Conservation (phyloP, 2,329 filamentous ascomycete species). For the Apiospora sp. region DNA sequence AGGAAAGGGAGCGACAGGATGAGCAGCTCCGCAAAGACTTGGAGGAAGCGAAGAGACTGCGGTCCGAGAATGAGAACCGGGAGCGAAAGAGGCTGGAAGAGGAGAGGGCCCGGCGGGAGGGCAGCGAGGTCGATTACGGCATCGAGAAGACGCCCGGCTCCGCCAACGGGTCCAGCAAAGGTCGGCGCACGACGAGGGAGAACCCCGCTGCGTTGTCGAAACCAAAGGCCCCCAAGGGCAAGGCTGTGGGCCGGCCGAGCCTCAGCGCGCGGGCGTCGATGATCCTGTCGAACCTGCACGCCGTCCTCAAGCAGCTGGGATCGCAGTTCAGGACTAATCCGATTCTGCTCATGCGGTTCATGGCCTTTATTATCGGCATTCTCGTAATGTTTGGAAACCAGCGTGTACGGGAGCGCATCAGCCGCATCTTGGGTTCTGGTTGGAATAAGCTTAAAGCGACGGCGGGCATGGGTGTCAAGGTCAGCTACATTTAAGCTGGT, state of each 20-base stretch:
- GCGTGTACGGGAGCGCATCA: constrained; percentile 77
- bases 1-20: constrained; percentile 63
- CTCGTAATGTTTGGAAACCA: constrained; percentile 77
- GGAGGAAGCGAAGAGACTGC: constrained; percentile 62
- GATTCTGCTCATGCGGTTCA: constrained; percentile 63
- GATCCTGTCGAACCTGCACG: constrained; percentile 60
- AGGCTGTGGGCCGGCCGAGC: constrained; percentile 44
- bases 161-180: constrained; percentile 44
- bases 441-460: constrained; percentile 87
- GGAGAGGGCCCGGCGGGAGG: constrained; percentile 57
- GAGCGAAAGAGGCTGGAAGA: constrained; percentile 62
- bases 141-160: constrained; percentile 63
- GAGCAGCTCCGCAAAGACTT: constrained; percentile 64
- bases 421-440: constrained; percentile 70
- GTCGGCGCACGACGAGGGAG: constrained; percentile 40
- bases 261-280: constrained; percentile 58
- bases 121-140: constrained; percentile 73
- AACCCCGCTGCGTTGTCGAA: constrained; percentile 39
- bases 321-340: constrained; percentile 64
- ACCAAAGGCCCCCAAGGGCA: constrained; percentile 39
- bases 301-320: constrained; percentile 59
- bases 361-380: constrained; percentile 84
- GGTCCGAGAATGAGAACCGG: constrained; percentile 67
- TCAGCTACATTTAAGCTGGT: constrained; percentile 84
- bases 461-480: constrained; percentile 95